These are phyloP conservation scores for Monosporascus cannonballus DNA, from an alignment of 2,329 filamentous ascomycete species.

Conservation along the genomic window DNA sequence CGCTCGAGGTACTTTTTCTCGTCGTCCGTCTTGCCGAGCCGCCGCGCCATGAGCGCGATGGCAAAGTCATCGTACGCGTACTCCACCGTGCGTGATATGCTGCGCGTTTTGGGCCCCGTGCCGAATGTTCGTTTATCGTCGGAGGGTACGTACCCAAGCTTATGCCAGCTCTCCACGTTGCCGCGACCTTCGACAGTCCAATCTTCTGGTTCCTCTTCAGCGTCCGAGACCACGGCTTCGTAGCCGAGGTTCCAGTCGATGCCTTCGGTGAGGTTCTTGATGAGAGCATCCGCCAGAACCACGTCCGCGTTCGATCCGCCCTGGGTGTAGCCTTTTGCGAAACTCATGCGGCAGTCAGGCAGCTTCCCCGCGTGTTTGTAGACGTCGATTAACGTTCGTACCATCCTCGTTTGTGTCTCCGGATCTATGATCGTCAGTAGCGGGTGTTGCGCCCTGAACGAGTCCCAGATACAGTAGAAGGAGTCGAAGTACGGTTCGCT, in stretches of 20 bases:
- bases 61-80: conserved; percentile 78
- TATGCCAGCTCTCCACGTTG: conserved; percentile 64
- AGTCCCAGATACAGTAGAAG: conserved; percentile 67
- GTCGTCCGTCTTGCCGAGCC: conserved; percentile 47
- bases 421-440: conserved; percentile 68
- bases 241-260: conserved; percentile 68
- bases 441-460: conserved; percentile 65
- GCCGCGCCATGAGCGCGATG: conserved; percentile 56
- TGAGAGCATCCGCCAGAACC: conserved; percentile 61
- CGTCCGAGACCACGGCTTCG: conserved; percentile 66
- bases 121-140: conserved; percentile 59
- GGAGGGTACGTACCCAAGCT: conserved; percentile 63
- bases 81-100: conserved; percentile 68
- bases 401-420: conserved; percentile 59
- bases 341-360: conserved; percentile 72
- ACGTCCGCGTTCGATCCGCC: conserved; percentile 73
- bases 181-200: conserved; percentile 68
- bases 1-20: conserved; percentile 55
- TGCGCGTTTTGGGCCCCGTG: conserved; percentile 60
- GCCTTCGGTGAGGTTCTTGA: conserved; percentile 59
- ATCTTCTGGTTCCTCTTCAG: conserved; percentile 58
- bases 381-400: conserved; percentile 65
- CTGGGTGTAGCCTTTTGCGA: conserved; percentile 71
- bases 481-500: conserved; percentile 69
- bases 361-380: conserved; percentile 59